Conservation (phyloP, 768 basidiomycete genomes). For the Panellus pusillus region DNA sequence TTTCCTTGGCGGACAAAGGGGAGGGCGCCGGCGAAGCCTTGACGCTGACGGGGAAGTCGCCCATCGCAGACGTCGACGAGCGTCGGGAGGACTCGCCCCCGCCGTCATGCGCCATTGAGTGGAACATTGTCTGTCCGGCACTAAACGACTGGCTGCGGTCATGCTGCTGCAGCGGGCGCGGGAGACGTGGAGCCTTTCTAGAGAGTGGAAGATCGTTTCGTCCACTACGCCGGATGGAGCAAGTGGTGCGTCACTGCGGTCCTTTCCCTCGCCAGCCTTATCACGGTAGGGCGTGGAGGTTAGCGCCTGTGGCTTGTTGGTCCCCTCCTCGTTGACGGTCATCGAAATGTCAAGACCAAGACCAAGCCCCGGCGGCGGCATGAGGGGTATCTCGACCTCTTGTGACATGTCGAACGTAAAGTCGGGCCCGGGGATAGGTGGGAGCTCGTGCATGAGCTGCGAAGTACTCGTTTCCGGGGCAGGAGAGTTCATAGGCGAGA, state of each 20-base stretch:
- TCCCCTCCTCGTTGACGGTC: constrained; percentile 28
- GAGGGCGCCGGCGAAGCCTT: constrained; percentile 23
- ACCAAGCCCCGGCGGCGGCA: constrained; percentile 33
- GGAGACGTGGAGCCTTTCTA: constrained; percentile 39
- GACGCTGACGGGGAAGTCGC: constrained; percentile 21
- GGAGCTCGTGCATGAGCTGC: constrained; percentile 26
- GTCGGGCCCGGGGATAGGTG: constrained; percentile 43
- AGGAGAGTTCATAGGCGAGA: constrained; percentile 40
- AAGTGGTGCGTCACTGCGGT: constrained; percentile 25
- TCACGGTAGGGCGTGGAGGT: constrained; percentile 48
- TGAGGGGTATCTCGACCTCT: constrained; percentile 37
- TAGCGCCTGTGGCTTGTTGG: constrained; percentile 28
- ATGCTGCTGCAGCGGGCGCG: constrained; percentile 36
- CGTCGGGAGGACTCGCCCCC: constrained; percentile 19
- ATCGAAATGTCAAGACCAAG: constrained; percentile 26
- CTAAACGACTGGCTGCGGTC: constrained; percentile 72
- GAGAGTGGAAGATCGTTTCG: constrained; percentile 46
- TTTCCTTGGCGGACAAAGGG: constrained; percentile 24
- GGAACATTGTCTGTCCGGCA: constrained; percentile 64
- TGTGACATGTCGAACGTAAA: constrained; percentile 59
- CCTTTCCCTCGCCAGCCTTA: constrained; percentile 40
- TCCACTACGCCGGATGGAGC: constrained; percentile 31
- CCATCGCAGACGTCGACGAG: constrained; percentile 17
- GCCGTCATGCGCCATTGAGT: constrained; percentile 40
- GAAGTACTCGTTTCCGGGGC: constrained; percentile 18